phyloP scores from a whole-genome alignment of 495 filamentous ascomycete genomes.

The Podospora pseudocomata region DNA sequence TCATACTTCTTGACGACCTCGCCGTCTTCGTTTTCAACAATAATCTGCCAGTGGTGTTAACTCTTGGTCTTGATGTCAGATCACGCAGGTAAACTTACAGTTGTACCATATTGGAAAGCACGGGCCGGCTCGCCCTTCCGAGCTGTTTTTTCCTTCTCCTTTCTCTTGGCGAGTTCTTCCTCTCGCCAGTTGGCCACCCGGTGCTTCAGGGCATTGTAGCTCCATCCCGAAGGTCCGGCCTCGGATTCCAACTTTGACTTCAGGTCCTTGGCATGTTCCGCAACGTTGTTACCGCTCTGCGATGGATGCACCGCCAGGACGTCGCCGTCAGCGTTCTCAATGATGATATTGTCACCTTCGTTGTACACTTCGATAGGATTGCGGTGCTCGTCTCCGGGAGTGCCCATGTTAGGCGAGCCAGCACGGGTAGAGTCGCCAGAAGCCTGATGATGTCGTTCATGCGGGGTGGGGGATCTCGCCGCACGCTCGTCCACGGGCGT shows the following conservation, averaged over 20 bases:
- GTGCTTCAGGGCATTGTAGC: constrained; percentile 41
- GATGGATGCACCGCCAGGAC: constrained; percentile 54
- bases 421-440: constrained; percentile 4
- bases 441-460: constrained; percentile 16
- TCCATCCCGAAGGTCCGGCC: constrained; percentile 43
- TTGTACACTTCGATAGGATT: constrained; percentile 62
- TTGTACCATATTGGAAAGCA: constrained; percentile 94
- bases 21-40: constrained; percentile 95
- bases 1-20: constrained; percentile 98
- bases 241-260: constrained; percentile 46
- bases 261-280: constrained; percentile 28
- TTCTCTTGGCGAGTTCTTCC: constrained; percentile 57
- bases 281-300: constrained; percentile 27
- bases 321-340: constrained; percentile 87
- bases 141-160: constrained; percentile 50
- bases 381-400: constrained; percentile 33
- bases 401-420: constrained; percentile 21
- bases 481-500: constrained; percentile 25
- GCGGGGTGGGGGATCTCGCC: neutral
- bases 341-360: constrained; percentile 76
- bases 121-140: constrained; percentile 61
- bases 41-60: constrained; percentile 55
- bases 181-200: constrained; percentile 53
- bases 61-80: neutral
- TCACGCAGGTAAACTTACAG: constrained; percentile 41